Evolutionary conservation across 805 yeast genomes (phyloP), one percentile per base, ranked within the genome.

Genomic region (Candida golubevii): DNA sequence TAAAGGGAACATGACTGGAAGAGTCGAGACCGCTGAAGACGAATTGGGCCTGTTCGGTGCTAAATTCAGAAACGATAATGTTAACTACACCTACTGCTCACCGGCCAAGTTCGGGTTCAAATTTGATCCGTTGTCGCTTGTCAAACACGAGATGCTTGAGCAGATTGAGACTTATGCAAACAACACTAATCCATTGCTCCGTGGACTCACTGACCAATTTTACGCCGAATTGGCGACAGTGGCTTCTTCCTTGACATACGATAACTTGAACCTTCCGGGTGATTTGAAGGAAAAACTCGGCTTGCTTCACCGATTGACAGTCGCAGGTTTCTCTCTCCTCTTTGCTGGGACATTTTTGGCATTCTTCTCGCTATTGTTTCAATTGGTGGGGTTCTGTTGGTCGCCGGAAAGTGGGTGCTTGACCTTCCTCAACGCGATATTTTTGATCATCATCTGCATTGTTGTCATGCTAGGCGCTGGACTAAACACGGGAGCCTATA

Each of bases 401-500:
- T 73, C 54, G 43, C 83, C 57, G 38, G 70, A 50, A 71, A 75
- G 43, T 54, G 71, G 65, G 57, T 73, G 57, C 61, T 77, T 57
- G 63, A 69, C 69, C 59, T 72, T 61, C 74, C 74, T 54, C 64
- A 67, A 68, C 55, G 68, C 67, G 48, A 42, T 72, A 41, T 65
- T 67, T n/a, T 67, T 75, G 51, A 63, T 71, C 42, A 47, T 76
- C 28, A 73, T 80, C 7, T 62, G 74, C 38, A 36, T 84, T 7
- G 35, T 77, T 15, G 66, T 78, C 0, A 28, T 74, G 8, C 48
- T 77, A 11, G 71, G 78, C 10, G 13, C 80, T 27, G 87, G 74
- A 12, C 65, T 83, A 18, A 70, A 84, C 27, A 84, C 91, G 0
- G 93, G 82, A 13, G 67, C 77, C n/a, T 83, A 68, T 65, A 45